A percentile compares a stretch with the other conserved stretches of the same genome.
phyloP scores from a whole-genome alignment of 2,329 filamentous ascomycete species.

The Teratosphaeria nubilosa region DNA sequence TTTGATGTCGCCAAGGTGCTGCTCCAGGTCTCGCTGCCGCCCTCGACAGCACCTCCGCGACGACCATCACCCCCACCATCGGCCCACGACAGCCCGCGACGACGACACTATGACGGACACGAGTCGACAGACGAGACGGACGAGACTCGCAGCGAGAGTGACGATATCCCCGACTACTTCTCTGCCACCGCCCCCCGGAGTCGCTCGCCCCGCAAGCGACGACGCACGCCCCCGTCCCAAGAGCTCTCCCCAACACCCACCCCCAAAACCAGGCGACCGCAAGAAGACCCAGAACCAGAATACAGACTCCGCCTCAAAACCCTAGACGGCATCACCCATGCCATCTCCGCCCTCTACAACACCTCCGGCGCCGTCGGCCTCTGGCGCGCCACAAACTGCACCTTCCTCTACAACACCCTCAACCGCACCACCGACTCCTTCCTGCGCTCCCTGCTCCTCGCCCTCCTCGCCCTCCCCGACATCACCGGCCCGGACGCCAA shows the following conservation, averaged over 20 bases:
- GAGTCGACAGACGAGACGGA: conserved; percentile 3
- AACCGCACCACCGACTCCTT: conserved; percentile 84
- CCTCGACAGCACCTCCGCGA: conserved; percentile 2
- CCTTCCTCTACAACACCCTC: conserved; percentile 82
- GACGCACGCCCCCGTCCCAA: conserved; percentile 12
- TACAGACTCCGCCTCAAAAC: conserved; percentile 62
- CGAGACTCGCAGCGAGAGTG: conserved; percentile 29
- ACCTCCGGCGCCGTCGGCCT: conserved; percentile 85
- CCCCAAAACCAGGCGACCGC: conserved; percentile 14
- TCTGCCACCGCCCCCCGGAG: conserved; percentile 55
- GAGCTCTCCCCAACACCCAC: conserved; percentile 19
- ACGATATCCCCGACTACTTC: conserved; percentile 66
- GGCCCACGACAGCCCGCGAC: not conserved
- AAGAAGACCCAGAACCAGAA: conserved; percentile 11
- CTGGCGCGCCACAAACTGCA: conserved; percentile 88
- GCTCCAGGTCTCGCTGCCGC: conserved; percentile 59
- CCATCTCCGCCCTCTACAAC: conserved; percentile 77
- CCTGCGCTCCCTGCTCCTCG: conserved; percentile 81
- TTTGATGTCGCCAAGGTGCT: conserved; percentile 96
- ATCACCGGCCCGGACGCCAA: conserved; percentile 68
- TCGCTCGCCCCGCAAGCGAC: conserved; percentile 35
- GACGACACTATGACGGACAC: not conserved
- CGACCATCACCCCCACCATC: not conserved
- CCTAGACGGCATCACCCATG: conserved; percentile 73
- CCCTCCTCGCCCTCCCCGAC: conserved; percentile 82